Evolutionary conservation across 345 rosid species (phyloP).

Genomic region (Xanthoceras sorbifolium): DNA sequence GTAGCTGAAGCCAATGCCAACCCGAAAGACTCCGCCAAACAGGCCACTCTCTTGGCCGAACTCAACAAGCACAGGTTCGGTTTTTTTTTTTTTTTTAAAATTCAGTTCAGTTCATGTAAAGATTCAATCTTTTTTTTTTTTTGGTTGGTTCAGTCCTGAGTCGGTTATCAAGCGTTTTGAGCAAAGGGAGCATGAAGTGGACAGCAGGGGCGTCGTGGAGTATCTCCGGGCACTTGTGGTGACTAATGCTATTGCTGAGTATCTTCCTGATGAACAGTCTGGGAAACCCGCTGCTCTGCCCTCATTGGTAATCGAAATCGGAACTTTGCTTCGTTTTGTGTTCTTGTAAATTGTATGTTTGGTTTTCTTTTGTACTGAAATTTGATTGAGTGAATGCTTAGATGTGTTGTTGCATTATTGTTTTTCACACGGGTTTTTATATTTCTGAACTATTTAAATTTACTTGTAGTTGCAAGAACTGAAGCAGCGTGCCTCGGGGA

Average conservation of each 20-base stretch:
- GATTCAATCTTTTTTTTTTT: background rate
- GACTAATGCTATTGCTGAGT: constrained; percentile 80
- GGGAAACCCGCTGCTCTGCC: constrained; percentile 90
- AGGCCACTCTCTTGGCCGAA: constrained; percentile 72
- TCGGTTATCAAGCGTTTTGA: constrained; percentile 88
- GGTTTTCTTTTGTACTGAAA: background rate
- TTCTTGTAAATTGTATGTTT: background rate
- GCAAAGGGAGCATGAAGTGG: constrained; percentile 75
- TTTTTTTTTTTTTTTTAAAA: background rate
- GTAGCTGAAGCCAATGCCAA: constrained; percentile 82
- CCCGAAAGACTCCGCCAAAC: constrained; percentile 72
- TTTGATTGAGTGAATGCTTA: too few species aligned
- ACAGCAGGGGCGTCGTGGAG: constrained; percentile 87
- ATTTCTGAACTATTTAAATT: constrained; percentile 22
- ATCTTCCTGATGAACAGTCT: constrained; percentile 86
- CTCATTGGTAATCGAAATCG: constrained; percentile 52
- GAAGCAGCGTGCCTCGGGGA: constrained; percentile 85
- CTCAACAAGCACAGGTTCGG: constrained; percentile 80
- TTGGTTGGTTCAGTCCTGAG: constrained; percentile 62
- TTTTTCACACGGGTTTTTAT: background rate
- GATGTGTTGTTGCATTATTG: constrained; percentile 1
- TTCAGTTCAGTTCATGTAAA: background rate
- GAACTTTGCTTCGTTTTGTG: background rate
- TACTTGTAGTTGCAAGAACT: constrained; percentile 81
- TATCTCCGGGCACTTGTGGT: constrained; percentile 86